Percentiles rank a stretch among this genome's conserved stretches.
phyloP scores from a whole-genome alignment of 306 rosid species.

The Corylus americana region DNA sequence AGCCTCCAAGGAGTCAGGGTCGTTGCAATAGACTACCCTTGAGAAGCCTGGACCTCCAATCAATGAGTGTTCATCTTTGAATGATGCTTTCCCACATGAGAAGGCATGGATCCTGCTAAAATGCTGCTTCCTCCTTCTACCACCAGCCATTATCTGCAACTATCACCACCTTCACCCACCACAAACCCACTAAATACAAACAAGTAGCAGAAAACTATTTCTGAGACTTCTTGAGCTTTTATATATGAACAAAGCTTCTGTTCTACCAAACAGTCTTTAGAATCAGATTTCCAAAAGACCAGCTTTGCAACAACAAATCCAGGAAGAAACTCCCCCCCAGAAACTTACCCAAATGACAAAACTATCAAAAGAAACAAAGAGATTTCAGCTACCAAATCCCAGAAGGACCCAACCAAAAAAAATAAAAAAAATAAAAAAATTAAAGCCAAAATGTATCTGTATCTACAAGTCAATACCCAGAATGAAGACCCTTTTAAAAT shows the following conservation, averaged over 20 bases:
- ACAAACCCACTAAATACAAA: neutral
- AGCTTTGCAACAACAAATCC: slow-evolving; percentile 9
- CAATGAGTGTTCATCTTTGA: slow-evolving; percentile 67
- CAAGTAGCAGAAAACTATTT: neutral
- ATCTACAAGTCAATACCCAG: slow-evolving; percentile 25
- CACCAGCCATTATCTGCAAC: slow-evolving; percentile 49
- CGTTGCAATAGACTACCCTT: slow-evolving; percentile 74
- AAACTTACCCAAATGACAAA: slow-evolving; percentile 6
- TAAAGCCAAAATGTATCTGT: slow-evolving; percentile 8
- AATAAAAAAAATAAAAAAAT: neutral
- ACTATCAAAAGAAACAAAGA: neutral
- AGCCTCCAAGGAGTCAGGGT: slow-evolving; percentile 56
- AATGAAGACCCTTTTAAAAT: neutral
- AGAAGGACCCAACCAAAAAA: neutral
- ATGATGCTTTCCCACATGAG: slow-evolving; percentile 65
- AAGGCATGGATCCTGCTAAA: slow-evolving; percentile 86
- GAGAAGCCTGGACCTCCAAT: slow-evolving; percentile 98
- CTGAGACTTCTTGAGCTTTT: neutral
- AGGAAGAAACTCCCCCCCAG: neutral
- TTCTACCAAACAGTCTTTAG: slow-evolving; percentile 10
- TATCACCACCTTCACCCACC: neutral
- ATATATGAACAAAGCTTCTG: neutral
- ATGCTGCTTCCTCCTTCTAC: slow-evolving; percentile 63
- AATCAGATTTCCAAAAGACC: slow-evolving; percentile 15
- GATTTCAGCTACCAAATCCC: neutral